These are phyloP conservation scores for Drechslerella coelobrocha DNA, from an alignment of 2,329 filamentous ascomycete genomes.

Conservation along the genomic window DNA sequence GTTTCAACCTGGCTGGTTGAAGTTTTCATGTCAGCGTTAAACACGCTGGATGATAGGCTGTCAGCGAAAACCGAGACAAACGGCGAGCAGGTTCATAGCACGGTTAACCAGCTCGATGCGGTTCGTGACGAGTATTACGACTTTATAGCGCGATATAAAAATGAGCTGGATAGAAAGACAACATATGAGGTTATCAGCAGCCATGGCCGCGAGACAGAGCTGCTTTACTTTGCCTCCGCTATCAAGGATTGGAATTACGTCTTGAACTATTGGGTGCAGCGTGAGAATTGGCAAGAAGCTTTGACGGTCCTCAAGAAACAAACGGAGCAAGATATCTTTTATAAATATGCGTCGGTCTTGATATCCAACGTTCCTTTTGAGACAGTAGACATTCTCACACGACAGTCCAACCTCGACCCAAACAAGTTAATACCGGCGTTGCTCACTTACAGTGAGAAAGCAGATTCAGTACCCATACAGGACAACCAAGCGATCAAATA, in stretches of 20 bases:
- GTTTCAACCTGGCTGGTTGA: constrained; percentile 94
- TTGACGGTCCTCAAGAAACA: constrained; percentile 90
- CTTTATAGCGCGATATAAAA: constrained; percentile 83
- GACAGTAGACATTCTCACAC: constrained; percentile 93
- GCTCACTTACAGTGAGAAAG: constrained; percentile 87
- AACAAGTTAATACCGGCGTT: constrained; percentile 90
- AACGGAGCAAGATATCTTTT: constrained; percentile 89
- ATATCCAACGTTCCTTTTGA: constrained; percentile 87
- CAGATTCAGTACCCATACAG: constrained; percentile 52
- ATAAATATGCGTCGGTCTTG: constrained; percentile 94
- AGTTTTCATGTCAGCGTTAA: constrained; percentile 96
- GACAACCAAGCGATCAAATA: constrained; percentile 90
- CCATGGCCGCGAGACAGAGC: constrained; percentile 89
- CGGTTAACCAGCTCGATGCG: constrained; percentile 44
- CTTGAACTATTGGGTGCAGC: constrained; percentile 94
- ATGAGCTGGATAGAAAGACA: constrained; percentile 86
- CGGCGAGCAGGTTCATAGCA: constrained; percentile 47
- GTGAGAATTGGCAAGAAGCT: constrained; percentile 88
- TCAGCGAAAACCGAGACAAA: constrained; percentile 70
- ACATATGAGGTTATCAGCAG: constrained; percentile 96
- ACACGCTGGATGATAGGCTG: constrained; percentile 91
- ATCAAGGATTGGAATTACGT: constrained; percentile 94
- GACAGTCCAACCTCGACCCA: constrained; percentile 82
- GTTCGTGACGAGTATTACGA: constrained; percentile 79
- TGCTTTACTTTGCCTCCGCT: constrained; percentile 87